phyloP scores from a whole-genome alignment of 345 rosid genomes.

The Salix suchowensis region DNA sequence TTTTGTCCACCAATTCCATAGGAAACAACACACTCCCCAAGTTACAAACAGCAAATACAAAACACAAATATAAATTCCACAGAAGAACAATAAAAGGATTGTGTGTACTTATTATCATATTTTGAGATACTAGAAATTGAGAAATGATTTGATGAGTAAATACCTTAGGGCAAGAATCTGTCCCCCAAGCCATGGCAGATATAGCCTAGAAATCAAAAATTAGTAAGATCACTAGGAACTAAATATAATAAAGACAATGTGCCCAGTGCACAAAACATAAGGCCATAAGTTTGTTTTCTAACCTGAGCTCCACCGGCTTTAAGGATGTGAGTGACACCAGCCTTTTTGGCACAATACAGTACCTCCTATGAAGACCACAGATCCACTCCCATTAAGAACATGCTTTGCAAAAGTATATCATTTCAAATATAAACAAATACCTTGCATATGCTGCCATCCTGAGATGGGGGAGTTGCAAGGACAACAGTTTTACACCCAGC shows the following conservation, averaged over 20 bases:
- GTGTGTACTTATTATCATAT: not conserved
- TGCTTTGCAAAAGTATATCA: not conserved
- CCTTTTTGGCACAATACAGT: constrained; percentile 81
- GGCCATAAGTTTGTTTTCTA: constrained; percentile 8
- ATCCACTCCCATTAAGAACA: too few species aligned
- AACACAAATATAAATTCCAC: not conserved
- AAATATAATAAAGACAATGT: not conserved
- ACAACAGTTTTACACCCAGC: constrained; percentile 88
- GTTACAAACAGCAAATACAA: not conserved
- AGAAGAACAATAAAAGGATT: not conserved
- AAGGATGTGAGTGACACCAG: constrained; percentile 89
- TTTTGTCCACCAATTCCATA: not conserved
- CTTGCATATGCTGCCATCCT: constrained; percentile 85
- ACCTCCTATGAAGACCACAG: constrained; percentile 53
- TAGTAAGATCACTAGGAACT: not conserved
- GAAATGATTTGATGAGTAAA: not conserved
- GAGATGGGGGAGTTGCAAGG: constrained; percentile 82
- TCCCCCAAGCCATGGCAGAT: constrained; percentile 98
- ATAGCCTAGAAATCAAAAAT: constrained; percentile 54
- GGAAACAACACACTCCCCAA: not conserved
- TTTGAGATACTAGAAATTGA: not conserved
- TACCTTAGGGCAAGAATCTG: constrained; percentile 94
- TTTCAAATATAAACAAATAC: constrained; percentile 23
- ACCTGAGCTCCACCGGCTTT: constrained; percentile 99
- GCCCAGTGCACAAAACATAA: not conserved